Evolutionary conservation across 345 rosid species (phyloP), one percentile per base, ranked within the genome.

Genomic region (Nephelium lappaceum): DNA sequence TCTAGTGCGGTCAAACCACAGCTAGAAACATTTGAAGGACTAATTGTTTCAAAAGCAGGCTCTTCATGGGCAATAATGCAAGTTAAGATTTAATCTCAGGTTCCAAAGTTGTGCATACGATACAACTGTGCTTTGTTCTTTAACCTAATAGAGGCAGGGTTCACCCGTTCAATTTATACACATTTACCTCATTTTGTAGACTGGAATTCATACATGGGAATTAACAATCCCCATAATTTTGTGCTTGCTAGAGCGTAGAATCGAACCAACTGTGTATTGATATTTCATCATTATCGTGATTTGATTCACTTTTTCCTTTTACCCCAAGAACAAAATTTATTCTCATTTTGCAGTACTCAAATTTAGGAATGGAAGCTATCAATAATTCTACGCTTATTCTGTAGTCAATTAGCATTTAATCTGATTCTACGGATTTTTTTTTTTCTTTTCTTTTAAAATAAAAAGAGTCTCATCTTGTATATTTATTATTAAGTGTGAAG

Each of bases 1-100:
- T 77, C 9, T n/a, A 79, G n/a, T 25, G 67, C 53, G 21, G 38
- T 36, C 9, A 57, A 38, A n/a, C 12, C 66, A 16, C 76, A 66
- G 38, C 67, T 53, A 41, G 73, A 49, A 71, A 58, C 69, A 51
- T 14, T 27, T 47, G 16, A 67, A 36, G 49, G 64, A 51, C 23
- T 16, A 11, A 14, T 14, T 75, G 8, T 9, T 41, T 51, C 36
- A 38, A 23, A 31, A 72, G 58, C 42, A 3, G 49, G 60, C 53
- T 43, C 57, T 47, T 14, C 18, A 14, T 47, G 38, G 73, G 73
- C 4, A 25, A 71, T 49, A 27, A 71, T n/a, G 36, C 39, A 16
- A 18, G 36, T 57, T 15, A 14, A 2, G 64, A 14, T 67, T 51
- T 16, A 55, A 49, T 74, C 41, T 43, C 18, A 74, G 27, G 31